These are phyloP conservation scores for Dactylellina parvicollis DNA, from an alignment of 2,329 filamentous ascomycete genomes.

Conservation along the genomic window DNA sequence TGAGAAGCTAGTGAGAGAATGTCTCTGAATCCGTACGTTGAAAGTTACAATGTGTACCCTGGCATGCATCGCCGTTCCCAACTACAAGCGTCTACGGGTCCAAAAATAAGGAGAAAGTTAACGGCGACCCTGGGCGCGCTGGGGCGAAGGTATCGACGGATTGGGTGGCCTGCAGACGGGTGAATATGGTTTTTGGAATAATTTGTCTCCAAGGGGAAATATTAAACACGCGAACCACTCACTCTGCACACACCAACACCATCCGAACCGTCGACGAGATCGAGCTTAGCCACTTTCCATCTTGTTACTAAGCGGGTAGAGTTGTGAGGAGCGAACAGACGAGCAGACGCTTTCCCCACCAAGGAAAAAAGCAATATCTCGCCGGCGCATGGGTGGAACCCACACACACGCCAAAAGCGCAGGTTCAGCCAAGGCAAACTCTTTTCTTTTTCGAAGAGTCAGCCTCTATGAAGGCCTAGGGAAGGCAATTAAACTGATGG, in stretches of 20 bases:
- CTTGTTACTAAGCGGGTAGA: conserved; percentile 45
- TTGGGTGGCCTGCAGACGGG: conserved; percentile 9
- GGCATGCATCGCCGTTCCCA: conserved; percentile 32
- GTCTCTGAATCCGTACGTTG: conserved; percentile 14
- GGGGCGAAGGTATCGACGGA: conserved; percentile 44
- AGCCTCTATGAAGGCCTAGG: conserved; percentile 49
- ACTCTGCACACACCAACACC: neutral
- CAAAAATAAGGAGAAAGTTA: conserved; percentile 19
- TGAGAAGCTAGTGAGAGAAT: conserved; percentile 12
- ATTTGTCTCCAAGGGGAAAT: conserved; percentile 45
- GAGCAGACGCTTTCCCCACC: conserved; percentile 12
- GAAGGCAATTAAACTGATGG: conserved; percentile 52
- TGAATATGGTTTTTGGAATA: conserved; percentile 32
- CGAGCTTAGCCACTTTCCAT: conserved; percentile 22
- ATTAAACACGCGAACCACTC: conserved; percentile 39
- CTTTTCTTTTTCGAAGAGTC: conserved; percentile 52
- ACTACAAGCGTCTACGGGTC: conserved; percentile 39
- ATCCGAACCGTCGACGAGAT: conserved; percentile 25
- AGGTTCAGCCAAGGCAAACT: conserved; percentile 51
- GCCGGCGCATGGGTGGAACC: conserved; percentile 31
- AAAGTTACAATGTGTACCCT: neutral
- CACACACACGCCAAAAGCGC: conserved; percentile 53
- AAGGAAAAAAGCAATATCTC: conserved; percentile 8
- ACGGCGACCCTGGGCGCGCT: conserved; percentile 48
- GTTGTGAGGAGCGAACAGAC: conserved; percentile 37